Conservation (phyloP, 2,329 filamentous ascomycete genomes). For the Penicillium griseofulvum region DNA sequence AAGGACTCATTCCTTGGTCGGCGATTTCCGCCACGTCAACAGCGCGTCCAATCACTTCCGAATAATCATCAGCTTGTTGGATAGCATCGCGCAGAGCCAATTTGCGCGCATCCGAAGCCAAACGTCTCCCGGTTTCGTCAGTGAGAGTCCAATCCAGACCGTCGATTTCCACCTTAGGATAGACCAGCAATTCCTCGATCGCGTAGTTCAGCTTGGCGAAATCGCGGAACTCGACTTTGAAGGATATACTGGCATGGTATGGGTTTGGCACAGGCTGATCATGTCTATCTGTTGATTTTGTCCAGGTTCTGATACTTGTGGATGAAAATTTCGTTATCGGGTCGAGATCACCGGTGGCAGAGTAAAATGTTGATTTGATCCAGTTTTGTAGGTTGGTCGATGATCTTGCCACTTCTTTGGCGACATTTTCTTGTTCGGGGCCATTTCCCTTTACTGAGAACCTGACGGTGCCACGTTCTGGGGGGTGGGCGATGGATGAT, state of each 20-base stretch:
- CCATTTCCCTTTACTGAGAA: slow-evolving; percentile 1
- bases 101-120: slow-evolving; percentile 22
- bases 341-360: background rate
- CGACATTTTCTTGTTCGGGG: slow-evolving; percentile 1
- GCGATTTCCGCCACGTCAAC: slow-evolving; percentile 16
- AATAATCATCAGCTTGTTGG: slow-evolving; percentile 23
- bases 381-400: slow-evolving; percentile 4
- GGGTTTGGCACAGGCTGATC: slow-evolving; percentile 11
- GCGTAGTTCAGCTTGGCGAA: slow-evolving; percentile 22
- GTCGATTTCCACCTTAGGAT: slow-evolving; percentile 22
- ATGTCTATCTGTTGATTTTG: background rate
- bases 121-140: slow-evolving; percentile 17
- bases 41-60: slow-evolving; percentile 18
- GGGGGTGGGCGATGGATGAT: background rate
- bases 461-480: slow-evolving; percentile 1
- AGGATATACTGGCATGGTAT: slow-evolving; percentile 17
- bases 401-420: slow-evolving; percentile 2
- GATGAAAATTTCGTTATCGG: slow-evolving; percentile 3
- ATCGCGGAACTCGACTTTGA: slow-evolving; percentile 26
- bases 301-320: slow-evolving; percentile 4
- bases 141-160: slow-evolving; percentile 27
- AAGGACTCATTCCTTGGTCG: slow-evolving; percentile 5
- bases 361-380: background rate
- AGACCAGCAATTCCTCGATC: slow-evolving; percentile 14
- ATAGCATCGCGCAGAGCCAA: slow-evolving; percentile 26